These are phyloP conservation scores for Paecilomyces variotii DNA, from an alignment of 2,329 filamentous ascomycete genomes.

Conservation along the genomic window DNA sequence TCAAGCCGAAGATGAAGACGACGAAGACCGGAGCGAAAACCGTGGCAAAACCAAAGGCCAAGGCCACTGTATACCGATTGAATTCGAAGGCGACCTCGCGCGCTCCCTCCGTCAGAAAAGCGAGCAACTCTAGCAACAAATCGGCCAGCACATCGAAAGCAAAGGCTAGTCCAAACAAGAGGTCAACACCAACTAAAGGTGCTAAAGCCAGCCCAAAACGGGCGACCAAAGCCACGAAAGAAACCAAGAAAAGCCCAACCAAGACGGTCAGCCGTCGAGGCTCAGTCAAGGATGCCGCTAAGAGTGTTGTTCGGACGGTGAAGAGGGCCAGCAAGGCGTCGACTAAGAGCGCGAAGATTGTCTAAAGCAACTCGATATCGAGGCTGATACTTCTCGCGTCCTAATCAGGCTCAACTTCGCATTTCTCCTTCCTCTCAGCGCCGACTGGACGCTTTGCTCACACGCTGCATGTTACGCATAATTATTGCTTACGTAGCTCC, in stretches of 20 bases:
- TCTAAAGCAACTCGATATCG: neutral
- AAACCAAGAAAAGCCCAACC: conserved; percentile 2
- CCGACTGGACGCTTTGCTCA: neutral
- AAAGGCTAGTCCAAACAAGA: conserved; percentile 4
- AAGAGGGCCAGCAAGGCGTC: conserved; percentile 8
- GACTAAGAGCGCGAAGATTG: neutral
- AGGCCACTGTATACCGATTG: conserved; percentile 8
- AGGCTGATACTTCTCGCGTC: neutral
- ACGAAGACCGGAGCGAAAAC: conserved; percentile 9
- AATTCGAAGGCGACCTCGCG: conserved; percentile 11
- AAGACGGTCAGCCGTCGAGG: conserved; percentile 8
- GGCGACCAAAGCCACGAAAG: neutral
- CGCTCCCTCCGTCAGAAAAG: neutral
- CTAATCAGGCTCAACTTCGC: neutral
- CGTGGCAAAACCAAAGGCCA: conserved; percentile 14
- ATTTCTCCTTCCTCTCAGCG: neutral
- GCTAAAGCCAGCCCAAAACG: neutral
- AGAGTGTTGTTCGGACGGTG: conserved; percentile 11
- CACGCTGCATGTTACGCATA: neutral
- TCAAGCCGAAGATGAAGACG: conserved; percentile 3
- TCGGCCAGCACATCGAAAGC: conserved; percentile 5
- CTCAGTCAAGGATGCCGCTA: conserved; percentile 10
- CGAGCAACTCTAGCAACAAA: neutral
- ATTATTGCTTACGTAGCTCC: neutral
- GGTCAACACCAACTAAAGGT: neutral